These are phyloP conservation scores for Tolypocladium guangdongense DNA, from an alignment of 2,329 filamentous ascomycete genomes.

Conservation along the genomic window DNA sequence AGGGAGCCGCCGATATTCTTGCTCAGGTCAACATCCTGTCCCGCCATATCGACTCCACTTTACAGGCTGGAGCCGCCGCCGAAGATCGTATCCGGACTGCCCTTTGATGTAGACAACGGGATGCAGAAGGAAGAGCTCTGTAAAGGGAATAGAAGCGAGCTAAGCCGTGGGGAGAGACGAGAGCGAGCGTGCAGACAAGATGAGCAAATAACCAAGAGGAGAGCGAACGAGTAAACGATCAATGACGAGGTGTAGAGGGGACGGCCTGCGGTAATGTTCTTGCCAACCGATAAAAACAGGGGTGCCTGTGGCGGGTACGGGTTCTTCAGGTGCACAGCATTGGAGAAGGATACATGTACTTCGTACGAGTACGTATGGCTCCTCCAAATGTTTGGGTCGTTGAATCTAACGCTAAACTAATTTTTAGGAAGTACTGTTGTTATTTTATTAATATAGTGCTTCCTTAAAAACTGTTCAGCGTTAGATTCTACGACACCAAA, in stretches of 20 bases:
- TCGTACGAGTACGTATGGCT: too few relatives aligned
- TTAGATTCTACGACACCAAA: too few relatives aligned
- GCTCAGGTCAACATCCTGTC: slow-evolving; percentile 18
- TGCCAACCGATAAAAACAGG: neutral
- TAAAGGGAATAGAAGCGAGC: too few relatives aligned
- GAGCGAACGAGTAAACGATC: neutral
- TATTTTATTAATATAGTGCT: too few relatives aligned
- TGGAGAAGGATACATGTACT: neutral
- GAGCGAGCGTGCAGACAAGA: neutral
- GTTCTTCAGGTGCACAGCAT: neutral
- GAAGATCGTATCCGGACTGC: neutral
- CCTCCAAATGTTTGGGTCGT: too few relatives aligned
- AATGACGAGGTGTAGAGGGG: neutral
- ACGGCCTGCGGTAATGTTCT: neutral
- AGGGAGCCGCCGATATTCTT: slow-evolving; percentile 29
- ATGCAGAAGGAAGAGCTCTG: neutral
- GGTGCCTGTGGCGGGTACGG: neutral
- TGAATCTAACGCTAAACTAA: too few relatives aligned
- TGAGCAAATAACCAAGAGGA: neutral
- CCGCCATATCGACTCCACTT: slow-evolving; percentile 16
- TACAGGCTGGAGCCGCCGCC: neutral
- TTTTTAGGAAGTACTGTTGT: too few relatives aligned
- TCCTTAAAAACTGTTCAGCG: too few relatives aligned
- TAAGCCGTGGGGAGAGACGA: neutral
- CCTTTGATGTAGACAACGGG: neutral